Conservation (phyloP, 495 filamentous ascomycete species). For the Cladorrhinum samala region DNA sequence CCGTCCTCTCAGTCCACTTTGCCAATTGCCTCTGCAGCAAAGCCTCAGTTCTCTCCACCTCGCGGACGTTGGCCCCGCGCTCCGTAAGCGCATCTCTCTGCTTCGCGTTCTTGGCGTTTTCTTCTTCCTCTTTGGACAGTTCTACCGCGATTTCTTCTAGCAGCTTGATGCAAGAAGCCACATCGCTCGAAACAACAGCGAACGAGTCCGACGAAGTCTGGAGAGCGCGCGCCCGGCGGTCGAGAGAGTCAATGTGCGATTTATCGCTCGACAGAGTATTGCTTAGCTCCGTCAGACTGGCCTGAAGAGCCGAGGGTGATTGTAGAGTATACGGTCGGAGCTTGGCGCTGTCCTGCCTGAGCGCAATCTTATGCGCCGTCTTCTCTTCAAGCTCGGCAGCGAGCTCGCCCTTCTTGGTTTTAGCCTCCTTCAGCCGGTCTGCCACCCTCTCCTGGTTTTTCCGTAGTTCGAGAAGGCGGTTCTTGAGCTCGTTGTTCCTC, state of each 20-base stretch:
- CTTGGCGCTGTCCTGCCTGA: constrained; percentile 76
- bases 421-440: constrained; percentile 68
- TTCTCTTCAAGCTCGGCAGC: constrained; percentile 73
- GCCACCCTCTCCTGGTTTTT: constrained; percentile 72
- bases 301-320: constrained; percentile 73
- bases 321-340: constrained; percentile 87
- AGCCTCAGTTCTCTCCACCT: constrained; percentile 82
- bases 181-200: constrained; percentile 71
- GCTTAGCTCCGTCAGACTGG: constrained; percentile 72
- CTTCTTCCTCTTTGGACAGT: constrained; percentile 84
- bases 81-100: constrained; percentile 85
- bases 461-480: constrained; percentile 66
- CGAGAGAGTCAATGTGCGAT: constrained; percentile 75
- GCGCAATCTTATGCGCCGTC: constrained; percentile 52
- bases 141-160: constrained; percentile 82
- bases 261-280: constrained; percentile 71
- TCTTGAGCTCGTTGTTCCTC: constrained; percentile 79
- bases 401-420: constrained; percentile 63
- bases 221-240: constrained; percentile 78
- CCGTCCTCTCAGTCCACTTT: constrained; percentile 79
- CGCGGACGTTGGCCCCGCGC: constrained; percentile 77
- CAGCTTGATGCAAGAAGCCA: constrained; percentile 76
- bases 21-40: constrained; percentile 76
- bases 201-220: constrained; percentile 91
- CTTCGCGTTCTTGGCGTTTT: constrained; percentile 64